Conservation (phyloP, 345 rosid genomes). For the Heritiera fomes region DNA sequence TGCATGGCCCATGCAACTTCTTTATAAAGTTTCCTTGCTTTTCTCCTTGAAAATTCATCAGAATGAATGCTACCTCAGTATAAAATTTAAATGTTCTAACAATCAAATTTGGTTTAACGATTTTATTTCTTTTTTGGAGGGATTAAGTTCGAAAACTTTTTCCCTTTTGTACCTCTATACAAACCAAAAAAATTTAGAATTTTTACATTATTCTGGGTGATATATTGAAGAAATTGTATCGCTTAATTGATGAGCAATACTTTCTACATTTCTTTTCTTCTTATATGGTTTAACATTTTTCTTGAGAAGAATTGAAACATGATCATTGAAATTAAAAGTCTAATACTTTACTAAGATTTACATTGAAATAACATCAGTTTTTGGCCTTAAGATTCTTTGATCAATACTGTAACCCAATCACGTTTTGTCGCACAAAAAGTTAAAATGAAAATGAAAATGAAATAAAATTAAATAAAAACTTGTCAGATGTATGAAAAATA, state of each 20-base stretch:
- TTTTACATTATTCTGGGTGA: neutral
- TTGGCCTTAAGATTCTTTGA: neutral
- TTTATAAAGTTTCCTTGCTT: neutral
- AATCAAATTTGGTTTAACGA: no score
- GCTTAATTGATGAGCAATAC: neutral
- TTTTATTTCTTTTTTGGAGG: no score
- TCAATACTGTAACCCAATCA: no score
- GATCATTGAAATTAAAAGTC: no score
- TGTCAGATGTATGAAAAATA: neutral
- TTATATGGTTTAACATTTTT: neutral
- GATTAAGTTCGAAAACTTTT: no score
- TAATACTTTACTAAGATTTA: neutral
- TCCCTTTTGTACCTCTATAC: no score
- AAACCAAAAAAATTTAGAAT: neutral
- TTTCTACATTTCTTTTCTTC: neutral
- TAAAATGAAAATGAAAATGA: no score
- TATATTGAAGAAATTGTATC: neutral
- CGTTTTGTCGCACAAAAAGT: no score
- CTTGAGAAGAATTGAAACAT: neutral
- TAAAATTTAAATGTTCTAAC: no score
- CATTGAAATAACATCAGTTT: neutral
- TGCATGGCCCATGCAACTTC: slow-evolving; percentile 5
- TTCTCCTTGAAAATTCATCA: neutral
- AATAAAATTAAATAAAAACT: no score
- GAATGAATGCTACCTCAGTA: neutral